Conservation (phyloP, 768 basidiomycete genomes). For the Boletellus ananas region DNA sequence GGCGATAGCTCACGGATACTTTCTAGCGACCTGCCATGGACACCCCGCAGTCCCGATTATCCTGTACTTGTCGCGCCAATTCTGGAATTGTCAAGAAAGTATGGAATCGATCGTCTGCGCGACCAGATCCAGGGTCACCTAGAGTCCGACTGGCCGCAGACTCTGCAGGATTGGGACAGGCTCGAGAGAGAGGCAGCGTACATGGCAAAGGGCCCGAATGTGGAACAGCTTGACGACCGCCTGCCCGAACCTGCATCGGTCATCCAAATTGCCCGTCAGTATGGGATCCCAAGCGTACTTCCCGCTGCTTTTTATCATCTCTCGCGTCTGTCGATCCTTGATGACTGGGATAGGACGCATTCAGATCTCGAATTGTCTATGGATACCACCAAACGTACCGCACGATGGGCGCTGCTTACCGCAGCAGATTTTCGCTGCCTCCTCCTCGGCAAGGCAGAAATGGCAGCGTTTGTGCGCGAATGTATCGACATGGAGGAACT, state of each 20-base stretch:
- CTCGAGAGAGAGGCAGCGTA: neutral
- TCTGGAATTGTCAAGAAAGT: slow-evolving; percentile 9
- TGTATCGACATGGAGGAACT: neutral
- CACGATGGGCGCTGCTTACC: slow-evolving; percentile 23
- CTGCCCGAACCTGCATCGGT: slow-evolving; percentile 27
- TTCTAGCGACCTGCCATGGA: slow-evolving; percentile 3
- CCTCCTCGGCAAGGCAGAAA: slow-evolving; percentile 9
- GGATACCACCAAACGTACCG: slow-evolving; percentile 12
- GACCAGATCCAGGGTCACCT: slow-evolving; percentile 3
- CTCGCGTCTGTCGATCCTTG: slow-evolving; percentile 23
- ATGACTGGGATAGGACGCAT: slow-evolving; percentile 16
- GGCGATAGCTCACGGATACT: neutral
- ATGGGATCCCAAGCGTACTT: slow-evolving; percentile 37
- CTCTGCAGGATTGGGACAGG: slow-evolving; percentile 12
- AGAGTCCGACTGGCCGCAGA: slow-evolving; percentile 12
- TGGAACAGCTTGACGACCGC: slow-evolving; percentile 1
- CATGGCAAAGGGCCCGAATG: neutral
- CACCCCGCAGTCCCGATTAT: slow-evolving; percentile 1
- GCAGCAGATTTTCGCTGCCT: slow-evolving; percentile 17
- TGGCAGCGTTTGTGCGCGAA: neutral
- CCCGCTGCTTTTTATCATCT: slow-evolving; percentile 51
- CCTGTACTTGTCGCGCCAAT: slow-evolving; percentile 3
- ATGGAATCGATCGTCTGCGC: slow-evolving; percentile 7
- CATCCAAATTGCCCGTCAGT: slow-evolving; percentile 42
- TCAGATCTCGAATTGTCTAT: neutral